A percentile compares a stretch with the other conserved stretches of the same genome.
These are phyloP conservation scores for Coemansia sp. DNA, from an alignment of 192 early-diverging fungal species.

Conservation along the genomic window DNA sequence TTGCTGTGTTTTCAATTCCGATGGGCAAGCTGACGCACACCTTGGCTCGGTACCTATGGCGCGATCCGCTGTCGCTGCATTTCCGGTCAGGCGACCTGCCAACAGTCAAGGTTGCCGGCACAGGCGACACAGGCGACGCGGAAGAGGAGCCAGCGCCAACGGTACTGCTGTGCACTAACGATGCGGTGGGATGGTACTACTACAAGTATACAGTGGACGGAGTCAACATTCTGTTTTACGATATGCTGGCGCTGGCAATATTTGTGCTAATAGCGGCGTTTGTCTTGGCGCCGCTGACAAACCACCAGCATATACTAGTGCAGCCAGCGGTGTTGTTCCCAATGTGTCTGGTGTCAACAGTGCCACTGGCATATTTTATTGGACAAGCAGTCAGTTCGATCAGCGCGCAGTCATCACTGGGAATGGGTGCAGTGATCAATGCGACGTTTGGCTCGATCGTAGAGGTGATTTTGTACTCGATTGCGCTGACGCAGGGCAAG, in stretches of 20 bases:
- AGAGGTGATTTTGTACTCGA: constrained; percentile 90
- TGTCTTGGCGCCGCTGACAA: constrained; percentile 59
- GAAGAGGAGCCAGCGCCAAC: constrained; percentile 45
- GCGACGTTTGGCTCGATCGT: constrained; percentile 97
- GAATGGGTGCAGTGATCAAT: constrained; percentile 93
- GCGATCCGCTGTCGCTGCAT: constrained; percentile 72
- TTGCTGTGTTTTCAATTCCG: constrained; percentile 83
- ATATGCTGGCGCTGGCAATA: constrained; percentile 77
- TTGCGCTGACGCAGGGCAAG: constrained; percentile 88
- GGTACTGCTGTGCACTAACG: constrained; percentile 83
- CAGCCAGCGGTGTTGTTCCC: constrained; percentile 67
- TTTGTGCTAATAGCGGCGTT: constrained; percentile 85
- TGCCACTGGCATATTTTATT: constrained; percentile 95
- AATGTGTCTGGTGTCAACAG: constrained; percentile 72
- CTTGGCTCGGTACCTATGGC: constrained; percentile 72
- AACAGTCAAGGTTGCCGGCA: constrained; percentile 40
- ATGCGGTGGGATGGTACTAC: constrained; percentile 89
- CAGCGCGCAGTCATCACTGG: constrained; percentile 89
- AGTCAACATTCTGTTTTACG: constrained; percentile 96
- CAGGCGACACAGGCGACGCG: not conserved
- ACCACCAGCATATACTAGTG: constrained; percentile 57
- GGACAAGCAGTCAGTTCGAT: constrained; percentile 97
- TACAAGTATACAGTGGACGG: constrained; percentile 97
- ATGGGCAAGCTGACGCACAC: constrained; percentile 93
- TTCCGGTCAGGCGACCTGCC: constrained; percentile 65